phyloP scores from a whole-genome alignment of 179 eudicot species.

The Sideroxylon spinosum region DNA sequence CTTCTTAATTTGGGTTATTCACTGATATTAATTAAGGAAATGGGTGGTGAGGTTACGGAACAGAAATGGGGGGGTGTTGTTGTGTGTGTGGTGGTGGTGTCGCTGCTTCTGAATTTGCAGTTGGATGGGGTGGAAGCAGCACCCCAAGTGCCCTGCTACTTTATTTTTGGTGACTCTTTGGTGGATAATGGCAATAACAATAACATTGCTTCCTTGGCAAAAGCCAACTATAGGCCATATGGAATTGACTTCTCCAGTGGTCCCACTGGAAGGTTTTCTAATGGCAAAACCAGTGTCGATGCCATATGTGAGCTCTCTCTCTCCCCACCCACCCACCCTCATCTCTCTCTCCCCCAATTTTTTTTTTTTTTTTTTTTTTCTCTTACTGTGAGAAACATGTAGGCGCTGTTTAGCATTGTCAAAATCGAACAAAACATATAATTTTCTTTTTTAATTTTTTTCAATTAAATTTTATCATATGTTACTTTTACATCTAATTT shows the following conservation, averaged over 20 bases:
- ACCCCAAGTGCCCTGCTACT: conserved; percentile 66
- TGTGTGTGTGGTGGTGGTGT: background rate
- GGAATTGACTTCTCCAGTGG: conserved; percentile 62
- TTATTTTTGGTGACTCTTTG: conserved; percentile 68
- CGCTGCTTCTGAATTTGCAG: background rate
- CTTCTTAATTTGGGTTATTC: too few species aligned
- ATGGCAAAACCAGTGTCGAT: conserved; percentile 58
- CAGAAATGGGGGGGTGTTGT: too few species aligned
- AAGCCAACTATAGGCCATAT: conserved; percentile 63
- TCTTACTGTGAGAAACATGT: too few species aligned
- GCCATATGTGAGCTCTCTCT: conserved; percentile 36
- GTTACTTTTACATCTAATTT: too few species aligned
- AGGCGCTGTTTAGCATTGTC: too few species aligned
- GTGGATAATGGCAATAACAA: conserved; percentile 77
- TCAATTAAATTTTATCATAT: too few species aligned
- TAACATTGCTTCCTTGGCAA: conserved; percentile 49
- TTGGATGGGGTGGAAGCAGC: conserved; percentile 23
- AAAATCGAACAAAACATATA: too few species aligned
- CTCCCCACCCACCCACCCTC: background rate
- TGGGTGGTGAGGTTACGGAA: too few species aligned
- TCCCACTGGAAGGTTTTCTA: conserved; percentile 61
- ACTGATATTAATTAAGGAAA: too few species aligned
- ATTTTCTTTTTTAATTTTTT: too few species aligned
- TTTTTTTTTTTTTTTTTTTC: too few species aligned
- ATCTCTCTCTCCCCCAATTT: too few species aligned